These are phyloP conservation scores for Asterophora lycoperdoides DNA, from an alignment of 768 basidiomycete species.

Conservation along the genomic window DNA sequence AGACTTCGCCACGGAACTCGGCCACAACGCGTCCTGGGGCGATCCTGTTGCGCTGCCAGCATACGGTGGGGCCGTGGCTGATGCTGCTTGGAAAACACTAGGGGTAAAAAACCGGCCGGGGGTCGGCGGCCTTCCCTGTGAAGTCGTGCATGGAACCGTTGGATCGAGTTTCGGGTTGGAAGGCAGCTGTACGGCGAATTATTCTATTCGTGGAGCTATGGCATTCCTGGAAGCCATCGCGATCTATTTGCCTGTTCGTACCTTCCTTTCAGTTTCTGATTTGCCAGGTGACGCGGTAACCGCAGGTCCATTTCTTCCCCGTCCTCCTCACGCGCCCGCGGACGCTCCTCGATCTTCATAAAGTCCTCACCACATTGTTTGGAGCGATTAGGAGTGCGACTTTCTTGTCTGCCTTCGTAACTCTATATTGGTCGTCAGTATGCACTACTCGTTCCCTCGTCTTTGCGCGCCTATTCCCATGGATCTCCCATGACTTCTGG, in stretches of 20 bases:
- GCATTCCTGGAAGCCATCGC: constrained; percentile 61
- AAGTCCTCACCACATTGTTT: constrained; percentile 38
- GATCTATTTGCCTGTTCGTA: constrained; percentile 68
- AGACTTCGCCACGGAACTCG: constrained; percentile 49
- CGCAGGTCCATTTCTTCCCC: constrained; percentile 67
- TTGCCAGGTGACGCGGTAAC: constrained; percentile 4
- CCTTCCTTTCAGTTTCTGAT: not conserved
- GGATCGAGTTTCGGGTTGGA: constrained; percentile 43
- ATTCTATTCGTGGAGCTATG: constrained; percentile 43
- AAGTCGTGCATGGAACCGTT: constrained; percentile 63
- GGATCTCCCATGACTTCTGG: constrained; percentile 72
- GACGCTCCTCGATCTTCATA: constrained; percentile 42
- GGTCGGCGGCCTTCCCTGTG: constrained; percentile 73
- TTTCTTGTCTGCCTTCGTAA: constrained; percentile 70
- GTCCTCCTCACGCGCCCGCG: constrained; percentile 56
- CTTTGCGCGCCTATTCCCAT: constrained; percentile 59
- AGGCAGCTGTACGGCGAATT: constrained; percentile 59
- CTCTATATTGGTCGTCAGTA: constrained; percentile 65
- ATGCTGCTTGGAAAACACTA: constrained; percentile 50
- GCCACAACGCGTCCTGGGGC: constrained; percentile 59
- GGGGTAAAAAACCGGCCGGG: constrained; percentile 48
- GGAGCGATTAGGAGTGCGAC: constrained; percentile 61
- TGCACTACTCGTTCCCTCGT: constrained; percentile 66
- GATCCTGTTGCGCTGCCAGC: constrained; percentile 57
- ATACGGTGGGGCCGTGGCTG: constrained; percentile 52